A percentile compares a stretch with the other conserved stretches of the same genome.
phyloP scores from a whole-genome alignment of 2,329 filamentous ascomycete genomes.

The Huntiella decipiens region DNA sequence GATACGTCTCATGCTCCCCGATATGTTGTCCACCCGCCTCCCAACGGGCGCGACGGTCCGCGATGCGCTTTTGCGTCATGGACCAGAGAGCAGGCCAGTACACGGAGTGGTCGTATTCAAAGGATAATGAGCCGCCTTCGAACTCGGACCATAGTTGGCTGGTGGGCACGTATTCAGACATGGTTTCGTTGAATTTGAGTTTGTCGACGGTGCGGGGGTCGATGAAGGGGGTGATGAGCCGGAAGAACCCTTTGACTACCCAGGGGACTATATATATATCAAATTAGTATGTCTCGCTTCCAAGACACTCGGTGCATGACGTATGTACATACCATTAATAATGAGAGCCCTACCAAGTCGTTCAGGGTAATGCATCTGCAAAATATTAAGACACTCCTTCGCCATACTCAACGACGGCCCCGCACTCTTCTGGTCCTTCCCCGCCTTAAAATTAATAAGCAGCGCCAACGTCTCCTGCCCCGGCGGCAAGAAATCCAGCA shows the following conservation, averaged over 20 bases:
- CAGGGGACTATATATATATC: constrained; percentile 48
- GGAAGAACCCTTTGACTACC: constrained; percentile 87
- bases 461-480: constrained; percentile 74
- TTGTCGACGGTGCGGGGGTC: constrained; percentile 86
- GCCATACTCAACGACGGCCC: constrained; percentile 56
- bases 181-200: constrained; percentile 92
- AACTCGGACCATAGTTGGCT: constrained; percentile 67
- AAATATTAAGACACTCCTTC: constrained; percentile 68
- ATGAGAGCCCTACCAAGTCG: constrained; percentile 74
- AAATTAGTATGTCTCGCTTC: not conserved
- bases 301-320: too few species aligned
- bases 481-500: constrained; percentile 70
- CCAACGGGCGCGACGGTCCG: constrained; percentile 52
- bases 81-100: constrained; percentile 81
- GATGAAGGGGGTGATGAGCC: constrained; percentile 88
- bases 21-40: constrained; percentile 57
- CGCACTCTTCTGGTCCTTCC: constrained; percentile 53
- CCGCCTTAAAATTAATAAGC: constrained; percentile 78
- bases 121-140: constrained; percentile 58
- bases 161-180: constrained; percentile 60
- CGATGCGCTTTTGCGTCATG: constrained; percentile 46
- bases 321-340: constrained; percentile 48
- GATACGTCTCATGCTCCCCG: constrained; percentile 72
- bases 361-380: constrained; percentile 94
- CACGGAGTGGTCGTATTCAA: constrained; percentile 70